These are phyloP conservation scores for Kodamaea lidongshanica DNA, from an alignment of 805 yeast species.

Conservation along the genomic window DNA sequence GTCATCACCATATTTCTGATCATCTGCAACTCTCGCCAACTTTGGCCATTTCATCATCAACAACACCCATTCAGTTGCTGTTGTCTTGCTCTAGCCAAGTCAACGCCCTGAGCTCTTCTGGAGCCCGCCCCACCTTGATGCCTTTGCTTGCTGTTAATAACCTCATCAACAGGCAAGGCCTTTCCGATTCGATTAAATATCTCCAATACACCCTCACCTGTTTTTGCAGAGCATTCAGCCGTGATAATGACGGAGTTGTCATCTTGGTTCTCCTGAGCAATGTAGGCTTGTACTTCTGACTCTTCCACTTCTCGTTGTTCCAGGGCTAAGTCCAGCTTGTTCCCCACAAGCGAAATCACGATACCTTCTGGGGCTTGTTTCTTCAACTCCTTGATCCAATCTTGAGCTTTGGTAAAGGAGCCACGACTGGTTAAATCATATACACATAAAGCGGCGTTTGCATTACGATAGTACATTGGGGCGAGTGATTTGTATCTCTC, in stretches of 20 bases:
- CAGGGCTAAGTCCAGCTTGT: conserved; percentile 54
- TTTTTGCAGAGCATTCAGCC: conserved; percentile 41
- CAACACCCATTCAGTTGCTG: conserved; percentile 20
- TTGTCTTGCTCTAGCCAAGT: conserved; percentile 26
- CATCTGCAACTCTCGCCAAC: background rate
- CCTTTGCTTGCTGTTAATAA: conserved; percentile 18
- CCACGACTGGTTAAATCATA: conserved; percentile 66
- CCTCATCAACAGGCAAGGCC: conserved; percentile 39
- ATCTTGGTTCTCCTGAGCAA: conserved; percentile 33
- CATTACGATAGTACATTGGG: conserved; percentile 78
- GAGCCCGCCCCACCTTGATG: conserved; percentile 20
- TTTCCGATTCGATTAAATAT: conserved; percentile 34
- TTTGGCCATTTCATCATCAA: conserved; percentile 20
- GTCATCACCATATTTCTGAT: too few species aligned
- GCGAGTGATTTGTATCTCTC: conserved; percentile 73
- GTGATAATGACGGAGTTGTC: conserved; percentile 34
- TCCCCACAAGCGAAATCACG: conserved; percentile 80
- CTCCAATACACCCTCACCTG: conserved; percentile 40
- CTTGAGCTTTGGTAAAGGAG: conserved; percentile 64
- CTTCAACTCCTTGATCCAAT: conserved; percentile 75
- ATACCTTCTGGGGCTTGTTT: conserved; percentile 72
- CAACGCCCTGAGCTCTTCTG: conserved; percentile 31
- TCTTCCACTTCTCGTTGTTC: conserved; percentile 40
- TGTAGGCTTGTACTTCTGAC: conserved; percentile 44
- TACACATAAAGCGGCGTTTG: conserved; percentile 74